Percentiles rank a stretch among this genome's conserved stretches.
phyloP scores from a whole-genome alignment of 768 basidiomycete genomes.

The Termitomyces eurrhizus region DNA sequence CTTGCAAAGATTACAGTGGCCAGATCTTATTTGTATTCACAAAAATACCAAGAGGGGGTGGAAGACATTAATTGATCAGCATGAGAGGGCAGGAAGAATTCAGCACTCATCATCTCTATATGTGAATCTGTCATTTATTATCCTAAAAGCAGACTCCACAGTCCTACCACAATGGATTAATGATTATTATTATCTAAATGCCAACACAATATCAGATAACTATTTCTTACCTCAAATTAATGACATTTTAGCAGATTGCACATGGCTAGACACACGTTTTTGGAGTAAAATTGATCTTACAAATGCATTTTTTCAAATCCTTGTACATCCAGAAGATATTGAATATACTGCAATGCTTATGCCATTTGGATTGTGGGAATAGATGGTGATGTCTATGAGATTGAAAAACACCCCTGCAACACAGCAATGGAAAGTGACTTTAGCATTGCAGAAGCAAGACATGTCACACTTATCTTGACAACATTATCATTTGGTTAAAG shows the following conservation, averaged over 20 bases:
- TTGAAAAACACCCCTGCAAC: background rate
- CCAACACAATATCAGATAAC: no score
- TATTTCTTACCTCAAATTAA: no score
- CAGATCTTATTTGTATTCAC: background rate
- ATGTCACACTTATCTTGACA: background rate
- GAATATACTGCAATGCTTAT: background rate
- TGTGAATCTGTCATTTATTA: background rate
- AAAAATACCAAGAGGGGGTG: background rate
- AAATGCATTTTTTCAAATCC: background rate
- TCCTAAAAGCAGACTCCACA: background rate
- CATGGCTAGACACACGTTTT: background rate
- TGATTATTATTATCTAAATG: background rate
- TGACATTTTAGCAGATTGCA: background rate
- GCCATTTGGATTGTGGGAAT: background rate
- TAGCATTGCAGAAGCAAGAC: background rate
- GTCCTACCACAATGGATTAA: background rate
- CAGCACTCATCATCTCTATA: background rate
- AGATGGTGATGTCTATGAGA: background rate
- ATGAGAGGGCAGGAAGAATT: background rate
- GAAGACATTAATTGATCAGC: background rate
- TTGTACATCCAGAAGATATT: background rate
- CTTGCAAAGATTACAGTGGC: no score
- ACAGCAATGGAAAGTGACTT: background rate
- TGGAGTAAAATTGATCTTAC: background rate
- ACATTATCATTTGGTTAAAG: background rate